These are phyloP conservation scores for Aspergillus sp. DNA, from an alignment of 2,329 filamentous ascomycete species.

Conservation along the genomic window DNA sequence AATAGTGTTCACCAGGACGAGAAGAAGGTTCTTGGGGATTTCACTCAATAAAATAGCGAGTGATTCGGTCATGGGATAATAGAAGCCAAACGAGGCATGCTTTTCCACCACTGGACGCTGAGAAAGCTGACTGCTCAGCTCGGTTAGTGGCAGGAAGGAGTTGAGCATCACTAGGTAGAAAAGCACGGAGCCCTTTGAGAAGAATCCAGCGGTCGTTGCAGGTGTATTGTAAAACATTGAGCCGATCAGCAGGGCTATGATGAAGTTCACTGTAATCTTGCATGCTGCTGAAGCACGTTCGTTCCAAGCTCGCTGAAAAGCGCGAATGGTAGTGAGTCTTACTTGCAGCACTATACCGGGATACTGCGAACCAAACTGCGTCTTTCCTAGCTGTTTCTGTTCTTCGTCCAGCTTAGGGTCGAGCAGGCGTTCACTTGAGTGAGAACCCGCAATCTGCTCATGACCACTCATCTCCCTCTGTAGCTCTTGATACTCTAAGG, in stretches of 20 bases:
- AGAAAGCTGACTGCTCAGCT: conserved; percentile 45
- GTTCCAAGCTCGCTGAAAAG: conserved; percentile 71
- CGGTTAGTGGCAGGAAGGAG: conserved; percentile 61
- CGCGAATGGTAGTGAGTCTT: conserved; percentile 74
- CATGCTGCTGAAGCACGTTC: conserved; percentile 73
- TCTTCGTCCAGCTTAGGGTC: conserved; percentile 39
- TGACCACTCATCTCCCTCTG: conserved; percentile 43
- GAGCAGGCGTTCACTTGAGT: conserved; percentile 33
- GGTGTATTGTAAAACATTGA: conserved; percentile 78
- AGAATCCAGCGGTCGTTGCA: conserved; percentile 68
- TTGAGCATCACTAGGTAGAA: conserved; percentile 89
- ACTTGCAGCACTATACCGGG: conserved; percentile 73
- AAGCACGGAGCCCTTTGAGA: conserved; percentile 71
- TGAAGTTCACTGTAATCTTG: conserved; percentile 64
- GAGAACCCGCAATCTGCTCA: conserved; percentile 30
- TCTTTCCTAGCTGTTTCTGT: conserved; percentile 40
- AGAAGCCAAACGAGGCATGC: conserved; percentile 33
- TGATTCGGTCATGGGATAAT: conserved; percentile 27
- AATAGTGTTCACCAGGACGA: conserved; percentile 74
- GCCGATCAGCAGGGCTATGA: conserved; percentile 74
- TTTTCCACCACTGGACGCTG: conserved; percentile 32
- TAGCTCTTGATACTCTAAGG: conserved; percentile 47
- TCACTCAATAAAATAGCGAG: conserved; percentile 26
- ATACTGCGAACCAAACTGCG: conserved; percentile 71
- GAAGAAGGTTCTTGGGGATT: conserved; percentile 73